Percentiles rank a stretch among this genome's conserved stretches.
Conservation (phyloP, 31 red algal species). For the Bonnemaisonia californica region DNA sequence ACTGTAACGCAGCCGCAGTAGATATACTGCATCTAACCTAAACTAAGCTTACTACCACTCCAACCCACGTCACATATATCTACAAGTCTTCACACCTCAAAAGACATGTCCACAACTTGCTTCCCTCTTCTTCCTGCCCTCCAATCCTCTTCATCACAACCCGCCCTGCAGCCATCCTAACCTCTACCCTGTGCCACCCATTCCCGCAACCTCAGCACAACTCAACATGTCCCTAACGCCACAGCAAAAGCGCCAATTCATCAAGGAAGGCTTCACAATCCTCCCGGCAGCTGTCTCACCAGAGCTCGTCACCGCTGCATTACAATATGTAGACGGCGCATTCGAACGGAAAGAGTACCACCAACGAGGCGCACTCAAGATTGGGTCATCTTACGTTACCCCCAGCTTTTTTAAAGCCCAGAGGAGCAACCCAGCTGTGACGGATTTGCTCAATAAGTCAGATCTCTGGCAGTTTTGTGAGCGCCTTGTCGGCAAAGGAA, state of each 20-base stretch:
- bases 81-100: too few relatives aligned
- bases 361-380: neutral
- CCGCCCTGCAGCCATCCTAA: too few relatives aligned
- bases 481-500: conserved; percentile 2
- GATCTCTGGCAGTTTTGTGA: neutral
- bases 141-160: too few relatives aligned
- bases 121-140: too few relatives aligned
- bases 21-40: too few relatives aligned
- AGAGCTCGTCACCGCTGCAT: conserved; percentile 6
- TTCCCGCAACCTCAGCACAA: neutral
- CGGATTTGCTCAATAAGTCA: neutral
- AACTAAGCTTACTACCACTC: too few relatives aligned
- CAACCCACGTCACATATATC: too few relatives aligned
- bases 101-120: too few relatives aligned
- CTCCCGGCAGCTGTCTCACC: conserved; percentile 27
- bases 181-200: too few relatives aligned
- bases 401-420: neutral
- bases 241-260: conserved; percentile 44
- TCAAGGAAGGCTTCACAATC: conserved; percentile 44
- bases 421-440: neutral
- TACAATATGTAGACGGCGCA: conserved; percentile 32
- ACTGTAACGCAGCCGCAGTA: too few relatives aligned
- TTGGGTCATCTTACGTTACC: neutral
- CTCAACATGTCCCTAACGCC: neutral
- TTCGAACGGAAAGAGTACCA: neutral